A percentile compares a stretch with the other conserved stretches of the same genome.
These are phyloP conservation scores for Naumovozyma dairenensis DNA, from an alignment of 805 yeast species.

Conservation along the genomic window DNA sequence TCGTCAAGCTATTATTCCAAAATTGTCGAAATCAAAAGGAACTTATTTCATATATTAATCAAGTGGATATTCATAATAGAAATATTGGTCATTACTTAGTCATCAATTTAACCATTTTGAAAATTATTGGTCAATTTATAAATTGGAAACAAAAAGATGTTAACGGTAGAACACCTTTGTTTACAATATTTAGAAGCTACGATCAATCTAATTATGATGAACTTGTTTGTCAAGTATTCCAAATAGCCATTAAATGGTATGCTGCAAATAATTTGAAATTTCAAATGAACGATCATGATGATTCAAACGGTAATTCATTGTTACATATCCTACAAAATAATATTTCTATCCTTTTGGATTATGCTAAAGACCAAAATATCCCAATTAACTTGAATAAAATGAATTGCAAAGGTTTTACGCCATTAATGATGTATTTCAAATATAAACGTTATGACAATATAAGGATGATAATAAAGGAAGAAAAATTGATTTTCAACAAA, in stretches of 20 bases:
- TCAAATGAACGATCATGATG: constrained; percentile 55
- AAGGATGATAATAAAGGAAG: constrained; percentile 37
- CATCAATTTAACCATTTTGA: constrained; percentile 43
- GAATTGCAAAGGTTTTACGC: constrained; percentile 52
- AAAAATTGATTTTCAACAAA: constrained; percentile 37
- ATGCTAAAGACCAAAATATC: constrained; percentile 9
- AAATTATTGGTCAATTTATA: constrained; percentile 44
- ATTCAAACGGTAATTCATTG: constrained; percentile 62
- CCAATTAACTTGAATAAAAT: constrained; percentile 46
- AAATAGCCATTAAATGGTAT: constrained; percentile 38
- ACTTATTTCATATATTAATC: constrained; percentile 38
- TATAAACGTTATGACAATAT: constrained; percentile 59
- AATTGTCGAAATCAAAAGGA: constrained; percentile 37
- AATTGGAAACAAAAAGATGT: constrained; percentile 63
- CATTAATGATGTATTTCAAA: constrained; percentile 61
- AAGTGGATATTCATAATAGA: constrained; percentile 43
- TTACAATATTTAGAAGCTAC: constrained; percentile 66
- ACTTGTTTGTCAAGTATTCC: constrained; percentile 39
- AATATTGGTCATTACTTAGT: constrained; percentile 67
- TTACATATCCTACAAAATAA: constrained; percentile 58
- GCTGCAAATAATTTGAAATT: constrained; percentile 23
- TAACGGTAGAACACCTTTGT: constrained; percentile 71
- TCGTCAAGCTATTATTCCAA: constrained; percentile 37
- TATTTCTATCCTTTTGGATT: constrained; percentile 33
- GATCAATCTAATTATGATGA: constrained; percentile 57